Conservation (phyloP, 176 grass and related monocot species). For the Triticum turgidum region DNA sequence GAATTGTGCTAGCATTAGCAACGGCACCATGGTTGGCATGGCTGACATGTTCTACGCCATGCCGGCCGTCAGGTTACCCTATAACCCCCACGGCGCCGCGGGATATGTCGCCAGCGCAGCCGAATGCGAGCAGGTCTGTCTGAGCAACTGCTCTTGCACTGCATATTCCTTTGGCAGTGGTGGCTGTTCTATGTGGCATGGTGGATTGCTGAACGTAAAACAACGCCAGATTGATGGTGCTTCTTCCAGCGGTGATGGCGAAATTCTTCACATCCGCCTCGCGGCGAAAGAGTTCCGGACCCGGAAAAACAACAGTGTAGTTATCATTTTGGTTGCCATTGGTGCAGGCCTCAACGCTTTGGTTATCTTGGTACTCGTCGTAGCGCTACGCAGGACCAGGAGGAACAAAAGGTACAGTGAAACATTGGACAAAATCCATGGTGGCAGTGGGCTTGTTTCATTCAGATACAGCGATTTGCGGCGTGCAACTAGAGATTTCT, state of each 20-base stretch:
- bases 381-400: neutral
- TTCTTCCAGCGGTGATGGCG: neutral
- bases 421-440: neutral
- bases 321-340: neutral
- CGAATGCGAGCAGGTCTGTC: constrained; percentile 34
- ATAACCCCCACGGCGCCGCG: neutral
- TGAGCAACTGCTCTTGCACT: constrained; percentile 50
- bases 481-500: constrained; percentile 1
- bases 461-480: constrained; percentile 1
- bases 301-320: neutral
- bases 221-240: neutral
- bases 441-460: neutral
- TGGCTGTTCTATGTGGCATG: constrained; percentile 42
- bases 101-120: neutral
- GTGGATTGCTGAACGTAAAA: constrained; percentile 50
- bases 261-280: constrained; percentile 14
- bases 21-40: neutral
- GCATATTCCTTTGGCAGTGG: constrained; percentile 35
- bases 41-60: constrained; percentile 44
- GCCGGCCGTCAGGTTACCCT: constrained; percentile 1
- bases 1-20: constrained; percentile 13
- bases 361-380: constrained; percentile 9
- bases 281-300: neutral
- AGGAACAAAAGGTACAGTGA: neutral
- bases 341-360: neutral